Evolutionary conservation across 1,284 basidiomycete species (phyloP).

Genomic region (Leccinum griseonigrum): DNA sequence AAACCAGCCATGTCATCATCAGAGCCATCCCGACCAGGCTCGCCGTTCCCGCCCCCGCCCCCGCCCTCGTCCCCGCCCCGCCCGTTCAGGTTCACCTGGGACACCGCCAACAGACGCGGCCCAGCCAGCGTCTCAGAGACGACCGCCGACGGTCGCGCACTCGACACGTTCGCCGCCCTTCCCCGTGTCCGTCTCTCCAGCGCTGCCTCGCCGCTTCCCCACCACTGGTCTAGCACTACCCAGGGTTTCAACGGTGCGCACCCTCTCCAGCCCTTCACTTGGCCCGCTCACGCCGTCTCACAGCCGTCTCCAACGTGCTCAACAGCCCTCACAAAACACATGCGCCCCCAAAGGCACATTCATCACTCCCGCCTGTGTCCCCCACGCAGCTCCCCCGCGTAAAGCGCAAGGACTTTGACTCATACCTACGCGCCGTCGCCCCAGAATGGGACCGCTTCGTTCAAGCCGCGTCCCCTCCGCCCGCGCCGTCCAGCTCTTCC

Average conservation of each 20-base stretch:
- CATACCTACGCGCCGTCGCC: constrained; percentile 71
- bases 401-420: constrained; percentile 80
- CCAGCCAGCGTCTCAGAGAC: constrained; percentile 67
- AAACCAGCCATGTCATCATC: constrained; percentile 30
- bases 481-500: constrained; percentile 41
- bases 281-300: constrained; percentile 1
- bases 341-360: constrained; percentile 83
- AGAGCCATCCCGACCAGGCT: constrained; percentile 40
- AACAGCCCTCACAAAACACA: constrained; percentile 84
- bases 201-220: constrained; percentile 46
- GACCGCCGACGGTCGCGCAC: constrained; percentile 50
- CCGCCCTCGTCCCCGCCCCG: constrained; percentile 44
- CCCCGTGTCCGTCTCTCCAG: constrained; percentile 43
- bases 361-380: constrained; percentile 68
- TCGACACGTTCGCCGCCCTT: constrained; percentile 48
- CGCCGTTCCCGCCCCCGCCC: constrained; percentile 44
- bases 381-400: constrained; percentile 76
- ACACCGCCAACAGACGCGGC: constrained; percentile 51
- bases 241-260: constrained; percentile 74
- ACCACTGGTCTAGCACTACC: constrained; percentile 71
- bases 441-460: constrained; percentile 79
- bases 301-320: constrained; percentile 74
- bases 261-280: constrained; percentile 7
- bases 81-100: constrained; percentile 69
- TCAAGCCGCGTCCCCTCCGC: constrained; percentile 46